Evolutionary conservation across 371 early-diverging fungal species (phyloP).

Genomic region (Funneliformis caledonium): DNA sequence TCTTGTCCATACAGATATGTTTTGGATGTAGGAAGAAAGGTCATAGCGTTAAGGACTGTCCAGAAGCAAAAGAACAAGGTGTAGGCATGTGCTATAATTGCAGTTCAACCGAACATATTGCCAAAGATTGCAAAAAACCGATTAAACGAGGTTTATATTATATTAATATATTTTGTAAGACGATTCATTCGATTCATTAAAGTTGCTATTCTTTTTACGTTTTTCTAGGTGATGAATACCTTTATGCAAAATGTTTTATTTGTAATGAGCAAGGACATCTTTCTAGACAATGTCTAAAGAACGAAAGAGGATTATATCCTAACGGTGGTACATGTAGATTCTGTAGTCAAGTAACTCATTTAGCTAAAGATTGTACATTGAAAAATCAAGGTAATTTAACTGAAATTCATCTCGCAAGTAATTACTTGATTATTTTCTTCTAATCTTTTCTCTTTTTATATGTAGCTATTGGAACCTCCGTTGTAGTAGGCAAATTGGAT

Average conservation of each 20-base stretch:
- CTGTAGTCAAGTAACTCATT: constrained; percentile 85
- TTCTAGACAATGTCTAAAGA: constrained; percentile 80
- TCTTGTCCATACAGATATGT: constrained; percentile 60
- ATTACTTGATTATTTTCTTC: background rate
- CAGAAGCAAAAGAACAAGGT: constrained; percentile 56
- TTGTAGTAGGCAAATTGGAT: constrained; percentile 71
- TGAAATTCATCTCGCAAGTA: background rate
- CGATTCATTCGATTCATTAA: background rate
- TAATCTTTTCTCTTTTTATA: background rate
- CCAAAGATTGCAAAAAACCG: constrained; percentile 72
- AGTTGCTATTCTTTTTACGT: background rate
- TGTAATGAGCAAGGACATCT: constrained; percentile 88
- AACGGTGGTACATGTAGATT: constrained; percentile 90
- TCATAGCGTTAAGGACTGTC: constrained; percentile 83
- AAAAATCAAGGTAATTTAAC: constrained; percentile 51
- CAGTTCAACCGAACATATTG: constrained; percentile 82
- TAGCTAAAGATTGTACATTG: constrained; percentile 82
- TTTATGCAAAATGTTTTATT: constrained; percentile 84
- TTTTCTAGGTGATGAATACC: constrained; percentile 48
- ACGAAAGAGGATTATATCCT: constrained; percentile 88
- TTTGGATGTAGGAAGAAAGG: constrained; percentile 85
- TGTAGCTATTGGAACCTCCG: constrained; percentile 57
- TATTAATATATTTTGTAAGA: background rate
- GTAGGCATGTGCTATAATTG: constrained; percentile 86
- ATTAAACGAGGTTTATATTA: constrained; percentile 56